Percentiles rank a stretch among this genome's conserved stretches.
These are phyloP conservation scores for Citrus sinensis DNA, from an alignment of 345 rosid genomes.

Conservation along the genomic window DNA sequence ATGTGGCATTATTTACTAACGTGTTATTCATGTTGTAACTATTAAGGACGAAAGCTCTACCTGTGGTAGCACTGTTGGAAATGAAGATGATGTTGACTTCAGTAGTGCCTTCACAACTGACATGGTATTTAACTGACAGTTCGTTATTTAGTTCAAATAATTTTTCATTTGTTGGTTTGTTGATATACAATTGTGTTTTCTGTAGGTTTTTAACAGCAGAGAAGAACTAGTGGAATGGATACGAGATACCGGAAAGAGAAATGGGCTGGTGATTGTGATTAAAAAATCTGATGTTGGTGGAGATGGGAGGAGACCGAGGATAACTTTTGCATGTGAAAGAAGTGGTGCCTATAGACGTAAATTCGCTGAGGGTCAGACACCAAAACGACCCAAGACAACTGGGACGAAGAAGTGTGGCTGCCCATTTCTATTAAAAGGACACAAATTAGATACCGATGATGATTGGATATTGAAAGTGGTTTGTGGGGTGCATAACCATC, in stretches of 20 bases:
- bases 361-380: background rate
- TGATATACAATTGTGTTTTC: background rate
- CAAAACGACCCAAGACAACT: slow-evolving; percentile 9
- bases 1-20: background rate
- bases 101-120: slow-evolving; percentile 11
- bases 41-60: slow-evolving; percentile 16
- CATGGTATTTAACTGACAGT: background rate
- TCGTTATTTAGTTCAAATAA: background rate
- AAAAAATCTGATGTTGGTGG: slow-evolving; percentile 18
- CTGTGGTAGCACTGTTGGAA: slow-evolving; percentile 13
- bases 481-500: slow-evolving; percentile 22
- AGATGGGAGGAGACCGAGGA: slow-evolving; percentile 17
- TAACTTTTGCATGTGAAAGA: slow-evolving; percentile 18
- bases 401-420: slow-evolving; percentile 20
- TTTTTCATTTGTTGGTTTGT: background rate
- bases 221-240: slow-evolving; percentile 15
- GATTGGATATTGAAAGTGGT: slow-evolving; percentile 19
- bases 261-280: slow-evolving; percentile 12
- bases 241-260: slow-evolving; percentile 13
- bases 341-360: slow-evolving; percentile 19
- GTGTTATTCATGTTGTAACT: background rate
- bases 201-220: slow-evolving; percentile 10
- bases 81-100: slow-evolving; percentile 10
- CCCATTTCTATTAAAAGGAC: slow-evolving; percentile 17
- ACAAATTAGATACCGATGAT: slow-evolving; percentile 12